A percentile compares a stretch with the other conserved stretches of the same genome.
These are phyloP conservation scores for Auxenochlorella pyrenoidosa DNA, from an alignment of 139 green algal genomes.

Conservation along the genomic window DNA sequence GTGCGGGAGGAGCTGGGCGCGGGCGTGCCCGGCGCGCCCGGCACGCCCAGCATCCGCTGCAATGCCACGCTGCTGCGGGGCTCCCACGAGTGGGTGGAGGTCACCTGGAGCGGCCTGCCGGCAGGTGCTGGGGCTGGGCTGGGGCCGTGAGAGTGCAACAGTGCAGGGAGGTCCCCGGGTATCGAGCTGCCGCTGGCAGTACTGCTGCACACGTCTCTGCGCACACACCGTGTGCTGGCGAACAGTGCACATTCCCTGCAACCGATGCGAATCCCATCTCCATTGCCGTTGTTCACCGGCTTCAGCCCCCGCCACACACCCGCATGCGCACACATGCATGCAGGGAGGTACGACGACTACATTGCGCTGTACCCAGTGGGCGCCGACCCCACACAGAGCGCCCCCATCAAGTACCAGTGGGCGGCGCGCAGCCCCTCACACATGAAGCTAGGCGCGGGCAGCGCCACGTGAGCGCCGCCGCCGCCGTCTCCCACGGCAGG, in stretches of 20 bases:
- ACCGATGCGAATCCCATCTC: too few relatives aligned
- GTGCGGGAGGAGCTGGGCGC: background rate
- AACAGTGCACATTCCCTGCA: too few relatives aligned
- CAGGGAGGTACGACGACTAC: constrained; percentile 39
- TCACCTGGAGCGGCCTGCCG: constrained; percentile 7
- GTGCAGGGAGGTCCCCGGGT: too few relatives aligned
- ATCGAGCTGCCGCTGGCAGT: too few relatives aligned
- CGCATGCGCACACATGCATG: too few relatives aligned
- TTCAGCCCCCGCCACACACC: too few relatives aligned
- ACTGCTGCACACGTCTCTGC: too few relatives aligned
- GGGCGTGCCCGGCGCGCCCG: background rate
- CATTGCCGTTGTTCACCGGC: too few relatives aligned
- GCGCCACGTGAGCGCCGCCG: background rate
- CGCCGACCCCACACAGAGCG: background rate
- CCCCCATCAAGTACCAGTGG: constrained; percentile 52
- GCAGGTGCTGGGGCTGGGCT: background rate
- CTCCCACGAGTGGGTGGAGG: constrained; percentile 19
- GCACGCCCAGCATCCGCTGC: background rate
- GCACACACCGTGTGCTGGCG: too few relatives aligned
- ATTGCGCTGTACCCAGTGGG: constrained; percentile 47
- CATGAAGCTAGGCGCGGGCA: constrained; percentile 8
- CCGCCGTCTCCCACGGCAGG: background rate
- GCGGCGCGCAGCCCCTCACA: constrained; percentile 8
- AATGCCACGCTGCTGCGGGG: background rate
- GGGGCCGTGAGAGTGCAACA: too few relatives aligned